Conservation (phyloP, 225 moss, liverwort and hornwort species). For the Neckera pumila region DNA sequence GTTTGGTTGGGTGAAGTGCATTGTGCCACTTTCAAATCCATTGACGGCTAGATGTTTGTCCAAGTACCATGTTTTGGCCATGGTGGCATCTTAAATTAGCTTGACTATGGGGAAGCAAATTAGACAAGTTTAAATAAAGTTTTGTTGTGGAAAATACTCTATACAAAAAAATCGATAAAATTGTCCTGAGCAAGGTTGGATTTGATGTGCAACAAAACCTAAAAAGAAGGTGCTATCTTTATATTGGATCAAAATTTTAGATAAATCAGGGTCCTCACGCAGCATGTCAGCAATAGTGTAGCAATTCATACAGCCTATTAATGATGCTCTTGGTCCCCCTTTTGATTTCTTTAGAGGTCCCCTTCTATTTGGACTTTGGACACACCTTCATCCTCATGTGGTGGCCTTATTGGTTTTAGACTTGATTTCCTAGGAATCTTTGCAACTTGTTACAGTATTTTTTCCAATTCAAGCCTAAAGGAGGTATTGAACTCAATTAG, state of each 20-base stretch:
- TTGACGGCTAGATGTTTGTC: neutral
- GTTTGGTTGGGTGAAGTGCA: neutral
- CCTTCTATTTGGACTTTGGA: neutral
- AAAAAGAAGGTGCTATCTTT: fast-evolving
- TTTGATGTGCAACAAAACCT: neutral
- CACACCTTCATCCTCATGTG: neutral
- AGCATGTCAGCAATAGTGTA: neutral
- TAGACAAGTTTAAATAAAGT: neutral
- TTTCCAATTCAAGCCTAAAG: neutral
- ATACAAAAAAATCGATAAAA: neutral
- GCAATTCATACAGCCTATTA: neutral
- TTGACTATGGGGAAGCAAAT: fast-evolving
- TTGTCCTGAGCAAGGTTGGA: neutral
- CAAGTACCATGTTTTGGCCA: neutral
- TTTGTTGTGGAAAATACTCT: neutral
- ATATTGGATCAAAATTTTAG: neutral
- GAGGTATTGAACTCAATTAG: no score
- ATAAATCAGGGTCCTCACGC: fast-evolving
- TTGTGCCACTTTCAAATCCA: neutral
- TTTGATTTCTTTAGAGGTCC: neutral
- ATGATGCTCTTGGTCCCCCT: neutral
- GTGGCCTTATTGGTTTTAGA: neutral
- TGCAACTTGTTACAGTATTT: neutral
- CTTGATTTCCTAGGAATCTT: neutral
- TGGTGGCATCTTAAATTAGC: neutral